A percentile compares a stretch with the other conserved stretches of the same genome.
Evolutionary conservation across 345 rosid species (phyloP).

Genomic region (Aquilaria yunnanensis): DNA sequence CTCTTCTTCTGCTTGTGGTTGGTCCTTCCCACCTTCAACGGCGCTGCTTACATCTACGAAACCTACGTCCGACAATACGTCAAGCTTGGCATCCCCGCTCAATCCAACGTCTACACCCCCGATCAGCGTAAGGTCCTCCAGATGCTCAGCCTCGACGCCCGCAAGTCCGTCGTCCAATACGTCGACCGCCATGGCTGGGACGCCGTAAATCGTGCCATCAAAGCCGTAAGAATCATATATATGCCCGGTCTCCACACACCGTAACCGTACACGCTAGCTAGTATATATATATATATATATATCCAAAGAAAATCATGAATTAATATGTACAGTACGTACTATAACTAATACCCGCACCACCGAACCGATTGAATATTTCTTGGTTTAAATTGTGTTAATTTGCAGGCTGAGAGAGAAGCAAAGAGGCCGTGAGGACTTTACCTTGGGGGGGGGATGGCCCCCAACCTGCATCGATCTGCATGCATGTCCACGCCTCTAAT

Average conservation of each 20-base stretch:
- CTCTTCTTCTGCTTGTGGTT: conserved; percentile 74
- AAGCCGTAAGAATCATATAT: conserved; percentile 41
- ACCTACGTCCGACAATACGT: conserved; percentile 51
- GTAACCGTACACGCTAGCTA: no score
- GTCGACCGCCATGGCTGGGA: conserved; percentile 71
- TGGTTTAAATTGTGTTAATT: not conserved
- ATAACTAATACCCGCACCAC: no score
- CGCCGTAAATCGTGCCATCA: conserved; percentile 68
- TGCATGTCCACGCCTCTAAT: no score
- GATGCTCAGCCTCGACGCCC: conserved; percentile 87
- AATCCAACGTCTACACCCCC: conserved; percentile 29
- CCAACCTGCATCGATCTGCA: no score
- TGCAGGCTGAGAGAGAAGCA: conserved; percentile 84
- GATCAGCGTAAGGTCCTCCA: conserved; percentile 69
- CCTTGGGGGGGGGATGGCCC: no score
- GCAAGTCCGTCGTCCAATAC: conserved; percentile 63
- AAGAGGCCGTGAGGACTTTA: conserved; percentile 39
- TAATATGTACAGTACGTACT: no score
- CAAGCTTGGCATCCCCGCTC: conserved; percentile 25
- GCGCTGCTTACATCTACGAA: conserved; percentile 79
- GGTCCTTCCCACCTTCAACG: conserved; percentile 80
- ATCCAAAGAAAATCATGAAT: no score
- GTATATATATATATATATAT: no score
- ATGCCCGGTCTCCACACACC: not conserved
- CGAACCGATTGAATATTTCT: no score